Base-by-base conservation (phyloP, 257 asterid genomes). In the Fraxinus cuspidata region DNA sequence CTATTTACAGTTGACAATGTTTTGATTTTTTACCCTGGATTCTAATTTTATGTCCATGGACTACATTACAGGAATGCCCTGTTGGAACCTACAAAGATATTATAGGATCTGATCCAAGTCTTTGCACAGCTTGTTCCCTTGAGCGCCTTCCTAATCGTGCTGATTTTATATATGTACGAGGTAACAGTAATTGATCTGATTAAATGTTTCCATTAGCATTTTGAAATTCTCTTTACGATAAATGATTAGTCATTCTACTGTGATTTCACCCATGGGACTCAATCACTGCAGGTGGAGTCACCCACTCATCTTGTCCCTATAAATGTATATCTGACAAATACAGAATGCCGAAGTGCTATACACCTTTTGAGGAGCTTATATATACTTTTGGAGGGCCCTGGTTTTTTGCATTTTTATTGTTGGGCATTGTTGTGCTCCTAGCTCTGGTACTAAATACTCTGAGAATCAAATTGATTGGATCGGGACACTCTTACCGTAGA, bases 361-460 rank as follows among this genome's bases (percentile, higher is more conserved):
- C 98, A 21, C 97, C 98, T 77, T 90, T 94, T 85, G 98, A 94
- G 87, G 98, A 94, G 86, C 89, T 94, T 68, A 87, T 94, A 84
- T 90, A 89, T 81, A 87, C 98, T 47, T 94, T 94, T 84, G 96
- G 97, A 75, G 98, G 98, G 31, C 98, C 98, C 77, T 94, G 96
- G 94, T 94, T 94, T 18, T 92, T 92, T 84, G 78, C 96, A 74
- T 84, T 92, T 81, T 70, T 90, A 44, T 83, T 89, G 77, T 80
- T 86, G 51, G 87, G 94, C 82, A 81, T 90, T 79, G 91, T 92
- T 71, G 82, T 94, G 85, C 83, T 94, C 75, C 88, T 94, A 71
- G 91, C 97, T 77, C 75, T 92, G 68, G 78, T 87, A 67, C 78
- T 92, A 70, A 91, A 83, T 84, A 89, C 97, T 64, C 79, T 92